Conservation (phyloP, 352 stramenopile genomes). For the Blastocystis sp. region DNA sequence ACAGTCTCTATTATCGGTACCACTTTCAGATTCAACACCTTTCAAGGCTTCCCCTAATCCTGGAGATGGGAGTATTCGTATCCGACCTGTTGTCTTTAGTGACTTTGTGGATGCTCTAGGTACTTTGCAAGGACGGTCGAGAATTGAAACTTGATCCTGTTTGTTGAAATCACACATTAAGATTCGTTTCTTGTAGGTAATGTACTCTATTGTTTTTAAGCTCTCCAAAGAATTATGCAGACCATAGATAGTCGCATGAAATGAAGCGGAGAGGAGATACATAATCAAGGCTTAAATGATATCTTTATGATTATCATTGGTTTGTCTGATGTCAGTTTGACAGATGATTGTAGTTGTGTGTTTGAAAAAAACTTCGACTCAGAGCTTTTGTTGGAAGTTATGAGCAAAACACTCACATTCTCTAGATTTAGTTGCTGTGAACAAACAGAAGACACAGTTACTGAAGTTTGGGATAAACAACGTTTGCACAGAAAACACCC, state of each 20-base stretch:
- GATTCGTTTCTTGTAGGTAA: no score
- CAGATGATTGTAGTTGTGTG: slow-evolving; percentile 11
- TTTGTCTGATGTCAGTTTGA: slow-evolving; percentile 49
- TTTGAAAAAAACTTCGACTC: not conserved
- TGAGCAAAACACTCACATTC: not conserved
- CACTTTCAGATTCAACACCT: not conserved
- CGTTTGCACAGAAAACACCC: not conserved
- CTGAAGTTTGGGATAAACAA: not conserved
- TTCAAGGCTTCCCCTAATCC: not conserved
- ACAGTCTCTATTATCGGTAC: not conserved
- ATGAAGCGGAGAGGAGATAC: not conserved
- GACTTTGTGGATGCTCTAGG: slow-evolving; percentile 26
- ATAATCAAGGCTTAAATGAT: slow-evolving; percentile 12
- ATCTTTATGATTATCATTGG: slow-evolving; percentile 64
- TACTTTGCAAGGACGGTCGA: not conserved
- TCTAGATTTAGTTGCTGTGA: not conserved
- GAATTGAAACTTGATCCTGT: not conserved
- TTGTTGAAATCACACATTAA: no score
- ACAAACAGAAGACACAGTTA: not conserved
- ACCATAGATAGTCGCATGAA: not conserved
- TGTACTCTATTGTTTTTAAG: no score
- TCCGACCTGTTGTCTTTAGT: not conserved
- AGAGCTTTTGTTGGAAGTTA: no score
- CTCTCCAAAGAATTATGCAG: no score
- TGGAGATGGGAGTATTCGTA: not conserved